phyloP scores from a whole-genome alignment of 768 basidiomycete genomes.

The Mycena leptocephala region DNA sequence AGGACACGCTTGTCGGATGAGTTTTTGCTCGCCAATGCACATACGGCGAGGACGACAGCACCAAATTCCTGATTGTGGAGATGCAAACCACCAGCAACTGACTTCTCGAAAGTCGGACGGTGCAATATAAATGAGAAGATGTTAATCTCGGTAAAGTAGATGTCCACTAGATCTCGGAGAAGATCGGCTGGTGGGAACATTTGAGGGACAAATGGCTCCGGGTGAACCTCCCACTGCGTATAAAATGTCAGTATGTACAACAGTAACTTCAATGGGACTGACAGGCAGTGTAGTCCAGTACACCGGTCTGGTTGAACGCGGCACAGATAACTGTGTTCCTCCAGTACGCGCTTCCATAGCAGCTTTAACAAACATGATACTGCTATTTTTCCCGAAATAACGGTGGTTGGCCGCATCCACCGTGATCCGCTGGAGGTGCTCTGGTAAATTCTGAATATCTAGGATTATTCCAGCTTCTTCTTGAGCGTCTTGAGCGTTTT shows the following conservation, averaged over 20 bases:
- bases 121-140: conserved; percentile 64
- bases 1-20: conserved; percentile 62
- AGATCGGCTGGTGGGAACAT: conserved; percentile 45
- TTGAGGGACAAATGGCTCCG: conserved; percentile 1
- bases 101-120: conserved; percentile 62
- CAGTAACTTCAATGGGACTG: background rate
- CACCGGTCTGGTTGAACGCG: background rate
- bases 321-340: background rate
- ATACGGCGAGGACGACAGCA: conserved; percentile 64
- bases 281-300: conserved; percentile 24
- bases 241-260: background rate
- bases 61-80: conserved; percentile 57
- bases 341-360: background rate
- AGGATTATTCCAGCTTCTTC: conserved; percentile 6
- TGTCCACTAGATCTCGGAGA: conserved; percentile 58
- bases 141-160: conserved; percentile 65
- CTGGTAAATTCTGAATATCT: conserved; percentile 25
- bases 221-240: conserved; percentile 21
- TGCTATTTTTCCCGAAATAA: conserved; percentile 32
- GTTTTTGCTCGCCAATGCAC: conserved; percentile 64
- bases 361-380: conserved; percentile 1
- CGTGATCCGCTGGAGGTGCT: conserved; percentile 17
- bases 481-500: background rate
- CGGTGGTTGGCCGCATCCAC: conserved; percentile 3
- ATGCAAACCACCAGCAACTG: conserved; percentile 56